Evolutionary conservation across 2,329 filamentous ascomycete species (phyloP), one percentile per base, ranked within the genome.

Genomic region (Teratosphaeriaceae sp.): DNA sequence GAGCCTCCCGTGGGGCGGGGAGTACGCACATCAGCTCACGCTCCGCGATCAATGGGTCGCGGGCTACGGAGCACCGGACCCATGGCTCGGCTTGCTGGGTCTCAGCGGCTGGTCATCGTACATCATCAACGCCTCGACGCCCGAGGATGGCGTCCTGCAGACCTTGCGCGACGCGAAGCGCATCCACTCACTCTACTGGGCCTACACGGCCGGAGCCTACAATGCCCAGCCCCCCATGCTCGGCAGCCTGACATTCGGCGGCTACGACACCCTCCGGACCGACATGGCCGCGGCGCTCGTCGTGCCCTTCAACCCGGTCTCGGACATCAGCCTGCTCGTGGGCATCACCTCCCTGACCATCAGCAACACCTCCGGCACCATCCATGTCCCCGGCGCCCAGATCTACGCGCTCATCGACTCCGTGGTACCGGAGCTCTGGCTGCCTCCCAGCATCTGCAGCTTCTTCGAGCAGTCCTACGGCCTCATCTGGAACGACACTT

Each of bases 331-430:
- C 29, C 38, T 59, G 9, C 15, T 34, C 6, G 9, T 11, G 15
- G 15, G 15, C 30, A 34, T 34, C 11, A 11, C 34, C 8, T 15
- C 9, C 34, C 11, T 18, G 11, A 37, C 34, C 8, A 5, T 37
- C 6, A 18, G 34, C 15, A 37, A 18, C 19, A 20, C 19, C 11
- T 19, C 51, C 11, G 43, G 57, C 13, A 39, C 46, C 4, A 21
- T 58, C 1, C 40, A 50, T 12, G 75, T 47, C 5, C n/a, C n/a
- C n/a, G n/a, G n/a, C n/a, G n/a, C n/a, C n/a, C n/a, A n/a, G n/a
- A n/a, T n/a, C n/a, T n/a, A n/a, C n/a, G n/a, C n/a, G n/a, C 65
- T 55, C 20, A 57, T 70, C 23, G 65, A 70, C 50, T 66, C 65
- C 8, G 63, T 65, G 9, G 57, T 68, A 2, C 50, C 66, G 1